Conservation (phyloP, 2,329 filamentous ascomycete species). For the Fusarium tjaetaba region DNA sequence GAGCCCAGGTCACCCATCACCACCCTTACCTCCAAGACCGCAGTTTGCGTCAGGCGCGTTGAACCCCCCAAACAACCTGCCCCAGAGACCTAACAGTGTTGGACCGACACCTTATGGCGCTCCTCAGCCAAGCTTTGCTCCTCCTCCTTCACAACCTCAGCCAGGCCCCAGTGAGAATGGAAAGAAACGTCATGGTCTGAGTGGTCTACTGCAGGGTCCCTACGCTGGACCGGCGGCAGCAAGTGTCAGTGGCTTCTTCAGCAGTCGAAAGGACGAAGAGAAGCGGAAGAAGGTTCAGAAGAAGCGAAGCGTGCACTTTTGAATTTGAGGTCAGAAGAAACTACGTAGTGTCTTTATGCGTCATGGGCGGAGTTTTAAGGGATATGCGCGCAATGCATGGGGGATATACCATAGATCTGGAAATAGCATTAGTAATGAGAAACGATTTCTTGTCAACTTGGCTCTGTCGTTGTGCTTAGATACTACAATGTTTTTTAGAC, state of each 20-base stretch:
- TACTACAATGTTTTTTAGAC: background rate
- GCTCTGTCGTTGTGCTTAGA: no score
- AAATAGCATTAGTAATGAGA: constrained; percentile 7
- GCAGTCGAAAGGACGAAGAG: constrained; percentile 49
- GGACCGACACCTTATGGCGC: constrained; percentile 49
- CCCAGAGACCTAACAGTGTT: constrained; percentile 60
- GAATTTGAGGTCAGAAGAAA: background rate
- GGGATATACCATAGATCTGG: constrained; percentile 42
- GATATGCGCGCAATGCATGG: constrained; percentile 7
- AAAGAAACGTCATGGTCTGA: constrained; percentile 44
- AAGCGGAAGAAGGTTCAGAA: constrained; percentile 57
- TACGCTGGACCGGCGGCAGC: constrained; percentile 54
- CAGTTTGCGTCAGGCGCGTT: constrained; percentile 32
- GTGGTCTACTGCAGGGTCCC: constrained; percentile 45
- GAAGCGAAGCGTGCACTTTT: constrained; percentile 61
- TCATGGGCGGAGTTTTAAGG: constrained; percentile 17
- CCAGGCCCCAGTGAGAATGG: constrained; percentile 28
- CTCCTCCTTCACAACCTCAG: constrained; percentile 38
- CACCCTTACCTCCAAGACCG: constrained; percentile 50
- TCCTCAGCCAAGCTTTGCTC: constrained; percentile 33
- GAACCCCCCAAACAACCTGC: constrained; percentile 45
- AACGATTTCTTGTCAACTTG: background rate
- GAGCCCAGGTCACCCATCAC: constrained; percentile 37
- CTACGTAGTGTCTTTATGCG: background rate
- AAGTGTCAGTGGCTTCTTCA: constrained; percentile 58